Evolutionary conservation across 129 eudicot species (phyloP), one percentile per base, ranked within the genome.

Genomic region (Calendula officinalis): DNA sequence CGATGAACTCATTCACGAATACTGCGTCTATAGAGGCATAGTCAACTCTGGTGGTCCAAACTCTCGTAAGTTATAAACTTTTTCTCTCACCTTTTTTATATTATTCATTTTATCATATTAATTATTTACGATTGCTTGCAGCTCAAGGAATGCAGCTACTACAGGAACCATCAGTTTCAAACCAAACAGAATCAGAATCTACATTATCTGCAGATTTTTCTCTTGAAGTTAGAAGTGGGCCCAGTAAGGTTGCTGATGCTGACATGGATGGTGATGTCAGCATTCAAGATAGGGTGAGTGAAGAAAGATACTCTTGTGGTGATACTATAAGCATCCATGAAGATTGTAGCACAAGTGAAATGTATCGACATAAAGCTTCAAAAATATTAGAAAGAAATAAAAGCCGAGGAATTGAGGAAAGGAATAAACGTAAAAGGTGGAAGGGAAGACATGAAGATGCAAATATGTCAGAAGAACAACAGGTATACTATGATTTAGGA

Each of bases 381-480:
- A 79, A 84, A 71, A 35, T 67, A 65, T 53, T 80, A 67, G 92
- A 77, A 59, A 79, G 81, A 82, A 75, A 59, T 60, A 81, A 85
- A 76, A 74, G 74, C 51, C 85, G 56, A 39, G 86, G 76, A 64
- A 71, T 62, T 66, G 78, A 70, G 32, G 91, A 83, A 38, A 73
- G 92, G 62, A 87, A 86, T 68, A 88, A 86, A 56, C 96, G 99
- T 46, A 94, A 94, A 74, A 81, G 99, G 56, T 94, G 99, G 99
- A 86, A 80, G 64, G 96, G 96, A 22, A 88, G 99, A 80, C 60
- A 83, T 41, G 96, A 85, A 39, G 66, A 67, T 64, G 80, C 71
- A 38, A 48, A 60, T 64, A 49, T 53, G 69, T 72, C 81, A 64
- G 80, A 77, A 64, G 68, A 69, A 45, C 70, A 62, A 54, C 77